Base-by-base conservation (phyloP, 2,329 filamentous ascomycete genomes). In the Xylaria arbuscula region DNA sequence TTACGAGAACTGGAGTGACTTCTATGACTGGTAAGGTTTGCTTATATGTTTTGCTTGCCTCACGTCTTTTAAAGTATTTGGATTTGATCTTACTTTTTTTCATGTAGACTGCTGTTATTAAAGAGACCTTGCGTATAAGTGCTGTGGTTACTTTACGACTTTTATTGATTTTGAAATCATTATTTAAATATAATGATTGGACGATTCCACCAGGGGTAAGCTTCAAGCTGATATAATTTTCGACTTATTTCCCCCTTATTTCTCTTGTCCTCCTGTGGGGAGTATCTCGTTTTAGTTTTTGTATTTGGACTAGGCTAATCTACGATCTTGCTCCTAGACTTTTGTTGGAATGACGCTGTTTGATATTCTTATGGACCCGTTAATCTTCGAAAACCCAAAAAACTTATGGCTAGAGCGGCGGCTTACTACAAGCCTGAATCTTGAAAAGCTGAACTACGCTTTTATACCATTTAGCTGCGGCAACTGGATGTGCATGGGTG, bases 41-140 rank as follows among this genome's bases (percentile, higher is more conserved):
- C 17, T 4, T 17, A 47, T 61, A 61, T 22, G 24, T 9, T 9
- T 3, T 50, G 11, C 17, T 28, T 5, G 28, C 7, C n/a, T n/a
- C 45, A 19, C 11, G 5, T 22, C 22, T 57, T 19, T 34, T n/a
- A 34, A 24, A 45, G 4, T 5, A 45, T 15, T n/a, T 15, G 38
- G 3, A 17, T 6, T 42, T 13, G 9, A 17, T 6, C 38, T 42
- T 3, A 42, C 17, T 3, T 3, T 42, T 42, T 17, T 6, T 9
- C 8, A 40, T 10, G 7, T n/a, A 68, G 66, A 34, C 66, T 2
- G 62, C 61, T 0, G 28, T 68, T 3, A 66, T 69, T 6, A 69
- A 69, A 57, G 67, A 69, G 55, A 64, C 50, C 10, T 40, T 69
- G 4, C 53, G 67, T 9, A 48, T 69, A 9, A 66, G 60, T 58